Evolutionary conservation across 2,329 filamentous ascomycete species (phyloP).

Genomic region (Colletotrichum somersetense): DNA sequence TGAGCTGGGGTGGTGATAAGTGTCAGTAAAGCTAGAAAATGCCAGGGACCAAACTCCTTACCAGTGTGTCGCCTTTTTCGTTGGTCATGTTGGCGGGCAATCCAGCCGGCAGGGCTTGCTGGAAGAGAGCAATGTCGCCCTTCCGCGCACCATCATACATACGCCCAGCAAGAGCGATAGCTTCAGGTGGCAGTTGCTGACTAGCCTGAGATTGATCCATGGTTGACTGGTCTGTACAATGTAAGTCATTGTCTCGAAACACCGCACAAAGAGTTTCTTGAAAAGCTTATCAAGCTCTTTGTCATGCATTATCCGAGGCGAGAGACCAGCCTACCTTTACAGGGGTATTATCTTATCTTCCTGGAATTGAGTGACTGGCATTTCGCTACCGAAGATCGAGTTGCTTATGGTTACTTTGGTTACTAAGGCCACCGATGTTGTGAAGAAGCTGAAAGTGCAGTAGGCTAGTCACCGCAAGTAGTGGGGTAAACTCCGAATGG

Average conservation of each 20-base stretch:
- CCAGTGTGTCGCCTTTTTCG: slow-evolving; percentile 78
- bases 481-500: slow-evolving; percentile 12
- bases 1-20: slow-evolving; percentile 61
- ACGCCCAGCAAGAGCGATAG: slow-evolving; percentile 73
- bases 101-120: slow-evolving; percentile 73
- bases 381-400: no score
- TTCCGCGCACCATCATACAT: slow-evolving; percentile 76
- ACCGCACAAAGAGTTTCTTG: neutral
- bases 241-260: neutral
- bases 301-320: neutral
- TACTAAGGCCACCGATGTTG: neutral
- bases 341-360: neutral
- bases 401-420: neutral
- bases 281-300: neutral
- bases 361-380: neutral
- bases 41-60: slow-evolving; percentile 49
- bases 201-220: slow-evolving; percentile 21
- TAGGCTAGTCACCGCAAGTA: neutral
- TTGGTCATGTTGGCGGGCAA: slow-evolving; percentile 79
- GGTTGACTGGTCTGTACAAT: neutral
- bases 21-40: neutral
- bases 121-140: slow-evolving; percentile 70
- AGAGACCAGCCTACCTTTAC: neutral
- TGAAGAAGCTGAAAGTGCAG: neutral
- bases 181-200: slow-evolving; percentile 68